A percentile compares a stretch with the other conserved stretches of the same genome.
Conservation (phyloP, 495 filamentous ascomycete species). For the Penicillium taxi region DNA sequence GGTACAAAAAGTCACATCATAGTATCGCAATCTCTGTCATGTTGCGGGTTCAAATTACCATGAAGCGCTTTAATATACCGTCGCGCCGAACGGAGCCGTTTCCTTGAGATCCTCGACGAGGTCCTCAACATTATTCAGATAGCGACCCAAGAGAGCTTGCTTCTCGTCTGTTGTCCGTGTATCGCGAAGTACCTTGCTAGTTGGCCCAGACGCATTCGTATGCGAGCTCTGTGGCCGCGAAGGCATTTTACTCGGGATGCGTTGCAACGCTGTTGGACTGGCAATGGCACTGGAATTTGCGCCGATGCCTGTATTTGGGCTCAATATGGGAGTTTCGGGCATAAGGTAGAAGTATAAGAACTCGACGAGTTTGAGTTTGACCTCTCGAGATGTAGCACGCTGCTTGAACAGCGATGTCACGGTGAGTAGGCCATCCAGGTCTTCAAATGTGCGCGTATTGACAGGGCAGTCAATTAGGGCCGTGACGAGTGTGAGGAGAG, state of each 20-base stretch:
- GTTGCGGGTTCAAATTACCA: slow-evolving; percentile 9
- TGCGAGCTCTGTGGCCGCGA: slow-evolving; percentile 32
- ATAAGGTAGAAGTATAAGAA: slow-evolving; percentile 98
- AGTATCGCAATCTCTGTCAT: slow-evolving; percentile 12
- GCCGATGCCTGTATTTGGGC: too few species aligned
- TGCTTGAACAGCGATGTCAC: slow-evolving; percentile 91
- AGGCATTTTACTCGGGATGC: slow-evolving; percentile 64
- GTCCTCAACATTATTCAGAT: slow-evolving; percentile 84
- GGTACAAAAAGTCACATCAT: slow-evolving; percentile 13
- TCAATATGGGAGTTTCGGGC: slow-evolving; percentile 66
- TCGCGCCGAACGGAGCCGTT: slow-evolving; percentile 49
- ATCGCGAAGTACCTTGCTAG: slow-evolving; percentile 30
- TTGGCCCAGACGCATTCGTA: slow-evolving; percentile 26
- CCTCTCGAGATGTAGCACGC: slow-evolving; percentile 69
- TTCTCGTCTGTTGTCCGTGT: slow-evolving; percentile 80
- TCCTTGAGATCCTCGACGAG: slow-evolving; percentile 84
- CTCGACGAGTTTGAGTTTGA: slow-evolving; percentile 88
- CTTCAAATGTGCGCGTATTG: slow-evolving; percentile 87
- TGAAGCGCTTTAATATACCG: slow-evolving; percentile 30
- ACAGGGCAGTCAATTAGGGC: slow-evolving; percentile 73
- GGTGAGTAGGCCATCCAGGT: slow-evolving; percentile 84
- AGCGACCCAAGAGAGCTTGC: slow-evolving; percentile 69
- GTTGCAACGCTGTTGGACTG: slow-evolving; percentile 47
- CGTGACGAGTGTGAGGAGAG: slow-evolving; percentile 81
- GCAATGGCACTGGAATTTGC: slow-evolving; percentile 2